phyloP scores from a whole-genome alignment of 2,329 filamentous ascomycete species.

The Phaeosphaeria sp. region DNA sequence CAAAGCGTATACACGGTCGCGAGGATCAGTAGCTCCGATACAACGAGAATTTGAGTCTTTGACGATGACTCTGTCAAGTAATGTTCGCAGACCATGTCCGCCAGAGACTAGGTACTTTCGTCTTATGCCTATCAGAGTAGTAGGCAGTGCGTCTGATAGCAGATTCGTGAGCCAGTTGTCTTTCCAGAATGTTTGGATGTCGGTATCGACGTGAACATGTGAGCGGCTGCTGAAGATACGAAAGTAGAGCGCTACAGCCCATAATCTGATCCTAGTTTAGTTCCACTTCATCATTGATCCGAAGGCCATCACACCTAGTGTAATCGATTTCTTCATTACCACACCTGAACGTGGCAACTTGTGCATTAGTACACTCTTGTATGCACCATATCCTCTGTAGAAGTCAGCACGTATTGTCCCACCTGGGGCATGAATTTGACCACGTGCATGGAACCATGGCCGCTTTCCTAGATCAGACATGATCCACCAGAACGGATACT shows the following conservation, averaged over 20 bases:
- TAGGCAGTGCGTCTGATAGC: constrained; percentile 6
- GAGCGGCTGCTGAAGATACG: constrained; percentile 3
- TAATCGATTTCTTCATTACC: constrained; percentile 13
- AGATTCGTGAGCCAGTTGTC: not conserved
- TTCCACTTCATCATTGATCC: not conserved
- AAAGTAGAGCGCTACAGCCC: constrained; percentile 10
- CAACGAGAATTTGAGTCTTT: not conserved
- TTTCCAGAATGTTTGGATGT: constrained; percentile 2
- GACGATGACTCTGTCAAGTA: constrained; percentile 10
- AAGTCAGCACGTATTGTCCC: not conserved
- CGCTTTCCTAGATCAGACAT: constrained; percentile 12
- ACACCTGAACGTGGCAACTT: constrained; percentile 9
- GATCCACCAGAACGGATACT: constrained; percentile 14
- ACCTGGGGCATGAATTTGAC: not conserved
- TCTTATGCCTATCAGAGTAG: constrained; percentile 8
- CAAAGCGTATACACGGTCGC: constrained; percentile 19
- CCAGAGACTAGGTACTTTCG: constrained; percentile 6
- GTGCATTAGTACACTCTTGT: constrained; percentile 15
- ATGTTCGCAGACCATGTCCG: constrained; percentile 3
- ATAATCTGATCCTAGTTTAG: not conserved
- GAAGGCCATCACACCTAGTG: not conserved
- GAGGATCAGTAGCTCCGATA: constrained; percentile 12
- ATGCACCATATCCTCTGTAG: constrained; percentile 15
- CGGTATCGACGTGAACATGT: not conserved
- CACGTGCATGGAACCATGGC: constrained; percentile 11